Evolutionary conservation across 2,329 filamentous ascomycete species (phyloP).

Genomic region (Colletotrichum agaves): DNA sequence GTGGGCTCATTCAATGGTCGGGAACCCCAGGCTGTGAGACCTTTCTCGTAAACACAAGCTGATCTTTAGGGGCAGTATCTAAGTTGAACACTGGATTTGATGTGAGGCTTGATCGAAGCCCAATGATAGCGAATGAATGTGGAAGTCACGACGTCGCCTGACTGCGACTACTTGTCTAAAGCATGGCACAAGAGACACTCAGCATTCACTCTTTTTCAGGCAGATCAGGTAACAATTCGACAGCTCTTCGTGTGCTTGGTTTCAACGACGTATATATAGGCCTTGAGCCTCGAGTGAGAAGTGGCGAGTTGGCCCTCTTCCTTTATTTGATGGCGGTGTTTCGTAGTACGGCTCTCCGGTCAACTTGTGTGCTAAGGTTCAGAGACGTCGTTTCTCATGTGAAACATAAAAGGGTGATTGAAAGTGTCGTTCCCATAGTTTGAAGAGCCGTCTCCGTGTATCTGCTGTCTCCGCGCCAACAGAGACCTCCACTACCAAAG

Average conservation of each 20-base stretch:
- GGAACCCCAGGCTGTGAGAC: too few relatives aligned
- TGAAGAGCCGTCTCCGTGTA: not conserved
- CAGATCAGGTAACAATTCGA: not conserved
- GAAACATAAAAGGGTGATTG: not conserved
- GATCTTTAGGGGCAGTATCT: too few relatives aligned
- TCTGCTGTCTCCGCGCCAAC: too few relatives aligned
- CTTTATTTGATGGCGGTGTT: not conserved
- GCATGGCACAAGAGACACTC: too few relatives aligned
- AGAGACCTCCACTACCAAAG: not conserved
- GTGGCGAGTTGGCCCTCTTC: slow-evolving; percentile 10
- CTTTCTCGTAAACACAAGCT: too few relatives aligned
- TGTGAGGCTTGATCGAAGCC: too few relatives aligned
- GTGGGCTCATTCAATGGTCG: slow-evolving; percentile 8
- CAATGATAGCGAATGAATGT: too few relatives aligned
- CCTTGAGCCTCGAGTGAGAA: not conserved
- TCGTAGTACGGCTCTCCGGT: not conserved
- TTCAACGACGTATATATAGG: not conserved
- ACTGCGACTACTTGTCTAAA: too few relatives aligned
- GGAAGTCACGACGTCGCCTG: too few relatives aligned
- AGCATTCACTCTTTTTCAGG: not conserved
- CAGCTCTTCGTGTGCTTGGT: not conserved
- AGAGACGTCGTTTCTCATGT: slow-evolving; percentile 19
- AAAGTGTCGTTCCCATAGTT: not conserved
- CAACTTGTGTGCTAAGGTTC: not conserved
- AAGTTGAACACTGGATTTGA: too few relatives aligned